Evolutionary conservation across 1,139 yeast genomes (phyloP).

Genomic region (Geotrichum australiense): DNA sequence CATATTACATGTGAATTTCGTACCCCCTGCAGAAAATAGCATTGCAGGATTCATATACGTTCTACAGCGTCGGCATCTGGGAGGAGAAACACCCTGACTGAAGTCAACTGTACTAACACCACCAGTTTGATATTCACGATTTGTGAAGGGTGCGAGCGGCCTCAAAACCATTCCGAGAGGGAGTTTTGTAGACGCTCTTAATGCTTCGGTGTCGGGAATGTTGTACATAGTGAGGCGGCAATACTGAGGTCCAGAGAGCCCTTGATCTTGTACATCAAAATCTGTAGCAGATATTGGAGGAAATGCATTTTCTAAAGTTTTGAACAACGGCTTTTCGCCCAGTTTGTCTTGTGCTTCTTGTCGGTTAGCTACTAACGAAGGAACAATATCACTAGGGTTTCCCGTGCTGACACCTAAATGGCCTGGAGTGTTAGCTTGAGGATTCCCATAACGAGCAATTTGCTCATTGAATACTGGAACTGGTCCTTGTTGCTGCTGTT

Average conservation of each 20-base stretch:
- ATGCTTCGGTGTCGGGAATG: slow-evolving; percentile 67
- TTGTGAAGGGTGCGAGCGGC: slow-evolving; percentile 58
- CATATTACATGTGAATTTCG: slow-evolving; percentile 73
- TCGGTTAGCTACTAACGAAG: slow-evolving; percentile 53
- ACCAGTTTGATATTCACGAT: slow-evolving; percentile 21
- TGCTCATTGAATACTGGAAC: too few species aligned
- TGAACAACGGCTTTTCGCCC: slow-evolving; percentile 42
- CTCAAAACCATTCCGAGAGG: slow-evolving; percentile 77
- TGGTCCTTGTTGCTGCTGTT: background rate
- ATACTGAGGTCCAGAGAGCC: slow-evolving; percentile 74
- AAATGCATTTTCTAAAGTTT: slow-evolving; percentile 64
- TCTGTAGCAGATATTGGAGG: slow-evolving; percentile 82
- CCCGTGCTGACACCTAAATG: slow-evolving; percentile 4
- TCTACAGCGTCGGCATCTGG: slow-evolving; percentile 87
- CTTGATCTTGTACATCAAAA: slow-evolving; percentile 69
- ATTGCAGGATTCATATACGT: slow-evolving; percentile 83
- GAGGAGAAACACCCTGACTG: slow-evolving; percentile 52
- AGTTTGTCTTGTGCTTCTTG: slow-evolving; percentile 46
- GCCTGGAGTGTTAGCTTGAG: too few species aligned
- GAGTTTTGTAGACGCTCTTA: slow-evolving; percentile 63
- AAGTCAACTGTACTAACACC: slow-evolving; percentile 66
- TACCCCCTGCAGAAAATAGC: slow-evolving; percentile 56
- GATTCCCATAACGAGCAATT: too few species aligned
- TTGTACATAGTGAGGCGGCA: slow-evolving; percentile 76
- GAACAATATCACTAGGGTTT: slow-evolving; percentile 26